These are phyloP conservation scores for Schizophyllum commune DNA, from an alignment of 1,284 basidiomycete genomes.

Conservation along the genomic window DNA sequence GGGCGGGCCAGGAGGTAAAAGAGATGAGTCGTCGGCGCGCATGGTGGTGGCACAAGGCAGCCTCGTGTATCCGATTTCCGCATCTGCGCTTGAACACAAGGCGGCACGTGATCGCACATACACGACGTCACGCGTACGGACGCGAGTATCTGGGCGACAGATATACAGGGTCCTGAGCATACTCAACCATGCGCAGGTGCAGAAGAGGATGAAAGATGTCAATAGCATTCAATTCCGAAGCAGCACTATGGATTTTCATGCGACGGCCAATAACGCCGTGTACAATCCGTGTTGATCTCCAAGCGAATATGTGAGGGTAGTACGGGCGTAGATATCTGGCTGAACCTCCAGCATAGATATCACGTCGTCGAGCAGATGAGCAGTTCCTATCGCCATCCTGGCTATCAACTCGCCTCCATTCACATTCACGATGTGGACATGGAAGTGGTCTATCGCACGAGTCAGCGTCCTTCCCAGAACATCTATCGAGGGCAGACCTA, in stretches of 20 bases:
- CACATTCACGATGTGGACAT: slow-evolving; percentile 88
- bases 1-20: not conserved
- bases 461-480: not conserved
- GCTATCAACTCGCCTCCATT: slow-evolving; percentile 47
- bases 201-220: too few species aligned
- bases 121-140: not conserved
- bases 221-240: too few species aligned
- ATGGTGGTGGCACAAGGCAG: not conserved
- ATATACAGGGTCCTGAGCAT: too few species aligned
- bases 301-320: slow-evolving; percentile 79
- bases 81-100: not conserved
- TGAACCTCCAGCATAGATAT: slow-evolving; percentile 79
- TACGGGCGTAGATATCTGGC: slow-evolving; percentile 52
- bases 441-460: slow-evolving; percentile 74
- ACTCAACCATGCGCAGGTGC: too few species aligned
- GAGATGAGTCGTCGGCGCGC: not conserved
- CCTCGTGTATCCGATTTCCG: not conserved
- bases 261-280: not conserved
- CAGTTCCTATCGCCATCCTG: slow-evolving; percentile 77
- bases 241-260: too few species aligned
- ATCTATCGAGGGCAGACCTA: slow-evolving; percentile 32
- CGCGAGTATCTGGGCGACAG: too few species aligned
- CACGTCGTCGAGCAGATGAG: slow-evolving; percentile 89
- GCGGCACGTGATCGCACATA: not conserved
- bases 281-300: slow-evolving; percentile 64